phyloP scores from a whole-genome alignment of 108 stramenopile species.

The Skeletonema costatum region DNA sequence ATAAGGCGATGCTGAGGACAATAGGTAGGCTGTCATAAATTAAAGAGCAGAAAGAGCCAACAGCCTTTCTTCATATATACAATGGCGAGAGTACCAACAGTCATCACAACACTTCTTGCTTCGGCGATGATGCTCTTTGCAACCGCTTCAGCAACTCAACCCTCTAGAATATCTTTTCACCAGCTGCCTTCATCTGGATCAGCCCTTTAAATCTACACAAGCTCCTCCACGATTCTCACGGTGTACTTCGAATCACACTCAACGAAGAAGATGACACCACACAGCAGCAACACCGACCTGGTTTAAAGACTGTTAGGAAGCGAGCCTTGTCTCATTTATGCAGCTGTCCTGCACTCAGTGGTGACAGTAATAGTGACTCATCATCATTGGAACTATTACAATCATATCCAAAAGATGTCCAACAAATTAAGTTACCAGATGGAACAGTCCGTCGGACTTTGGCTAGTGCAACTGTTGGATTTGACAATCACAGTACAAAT shows the following conservation, averaged over 20 bases:
- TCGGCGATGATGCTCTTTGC: neutral
- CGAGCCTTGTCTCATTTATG: conserved; percentile 23
- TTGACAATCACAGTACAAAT: neutral
- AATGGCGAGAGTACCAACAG: neutral
- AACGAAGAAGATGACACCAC: neutral
- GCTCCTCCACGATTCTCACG: conserved; percentile 15
- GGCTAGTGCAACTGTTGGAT: conserved; percentile 43
- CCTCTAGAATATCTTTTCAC: neutral
- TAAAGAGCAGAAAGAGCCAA: no score
- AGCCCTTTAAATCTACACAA: neutral
- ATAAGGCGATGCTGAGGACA: no score
- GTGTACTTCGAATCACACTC: conserved; percentile 13
- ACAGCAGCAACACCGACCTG: no score
- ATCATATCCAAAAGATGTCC: conserved; percentile 20
- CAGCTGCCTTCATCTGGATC: neutral
- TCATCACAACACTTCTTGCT: neutral
- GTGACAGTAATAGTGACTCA: neutral
- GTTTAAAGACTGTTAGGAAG: conserved; percentile 5
- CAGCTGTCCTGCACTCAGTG: conserved; percentile 16
- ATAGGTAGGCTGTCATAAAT: no score
- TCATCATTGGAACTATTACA: neutral
- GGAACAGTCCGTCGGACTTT: conserved; percentile 26
- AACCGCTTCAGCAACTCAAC: neutral
- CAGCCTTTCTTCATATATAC: neutral
- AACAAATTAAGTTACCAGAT: conserved; percentile 23